phyloP scores from a whole-genome alignment of 768 basidiomycete genomes.

The Suillus plorans region DNA sequence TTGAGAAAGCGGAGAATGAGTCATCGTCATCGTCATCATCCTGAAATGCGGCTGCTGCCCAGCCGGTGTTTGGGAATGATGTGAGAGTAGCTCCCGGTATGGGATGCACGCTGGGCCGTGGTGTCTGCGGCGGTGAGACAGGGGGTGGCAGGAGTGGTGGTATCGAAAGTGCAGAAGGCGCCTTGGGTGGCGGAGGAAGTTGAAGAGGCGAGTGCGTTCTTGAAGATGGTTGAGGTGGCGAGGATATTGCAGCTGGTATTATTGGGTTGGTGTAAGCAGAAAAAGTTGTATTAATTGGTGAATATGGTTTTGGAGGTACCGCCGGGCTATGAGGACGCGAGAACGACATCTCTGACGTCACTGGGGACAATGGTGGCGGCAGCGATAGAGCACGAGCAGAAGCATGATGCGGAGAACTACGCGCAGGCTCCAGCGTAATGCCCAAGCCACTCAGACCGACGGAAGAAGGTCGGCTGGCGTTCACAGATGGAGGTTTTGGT shows the following conservation, averaged over 20 bases:
- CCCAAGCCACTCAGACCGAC: conserved; percentile 5
- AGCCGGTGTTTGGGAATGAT: conserved; percentile 5
- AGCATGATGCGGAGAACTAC: conserved; percentile 1
- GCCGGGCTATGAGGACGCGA: conserved; percentile 17
- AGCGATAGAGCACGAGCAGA: conserved; percentile 15
- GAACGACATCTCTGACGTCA: conserved; percentile 24
- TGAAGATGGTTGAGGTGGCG: conserved; percentile 19
- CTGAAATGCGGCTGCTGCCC: conserved; percentile 6
- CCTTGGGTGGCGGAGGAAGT: conserved; percentile 24
- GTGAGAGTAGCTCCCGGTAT: conserved; percentile 10
- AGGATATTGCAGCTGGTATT: conserved; percentile 13
- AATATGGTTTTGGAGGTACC: conserved; percentile 5
- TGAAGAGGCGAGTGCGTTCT: conserved; percentile 19
- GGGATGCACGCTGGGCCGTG: conserved; percentile 20
- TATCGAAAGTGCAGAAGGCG: conserved; percentile 22
- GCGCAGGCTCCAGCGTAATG: conserved; percentile 2
- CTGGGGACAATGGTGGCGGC: conserved; percentile 29
- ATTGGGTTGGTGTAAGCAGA: conserved; percentile 9
- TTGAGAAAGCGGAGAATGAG: conserved; percentile 54
- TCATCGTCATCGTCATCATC: conserved; percentile 35
- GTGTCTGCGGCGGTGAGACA: conserved; percentile 31
- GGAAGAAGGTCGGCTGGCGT: conserved; percentile 14
- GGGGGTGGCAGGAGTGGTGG: conserved; percentile 31
- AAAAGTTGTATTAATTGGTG: conserved; percentile 6
- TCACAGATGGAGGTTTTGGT: conserved; percentile 23